Percentiles rank a stretch among this genome's conserved stretches.
Conservation (phyloP, 179 eudicot genomes). For the Patellifolia procumbens region DNA sequence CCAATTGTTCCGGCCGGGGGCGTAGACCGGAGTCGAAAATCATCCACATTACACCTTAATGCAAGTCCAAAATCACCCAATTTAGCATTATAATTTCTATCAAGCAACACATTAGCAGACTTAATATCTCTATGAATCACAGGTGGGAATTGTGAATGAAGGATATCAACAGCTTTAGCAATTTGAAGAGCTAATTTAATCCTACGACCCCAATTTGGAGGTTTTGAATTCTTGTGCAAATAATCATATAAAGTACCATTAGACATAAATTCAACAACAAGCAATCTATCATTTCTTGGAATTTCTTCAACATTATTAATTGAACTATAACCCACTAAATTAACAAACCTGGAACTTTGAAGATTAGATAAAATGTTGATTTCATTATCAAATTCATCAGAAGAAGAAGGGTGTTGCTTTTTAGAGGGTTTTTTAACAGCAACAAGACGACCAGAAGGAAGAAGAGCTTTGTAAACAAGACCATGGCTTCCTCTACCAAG, state of each 20-base stretch:
- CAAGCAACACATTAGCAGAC: slow-evolving; percentile 84
- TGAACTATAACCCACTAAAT: slow-evolving; percentile 58
- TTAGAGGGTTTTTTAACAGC: slow-evolving; percentile 80
- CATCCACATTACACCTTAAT: slow-evolving; percentile 54
- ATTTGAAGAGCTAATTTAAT: slow-evolving; percentile 62
- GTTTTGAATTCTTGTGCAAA: slow-evolving; percentile 53
- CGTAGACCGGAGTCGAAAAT: slow-evolving; percentile 66
- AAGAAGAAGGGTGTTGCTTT: slow-evolving; percentile 21
- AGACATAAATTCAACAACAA: slow-evolving; percentile 88
- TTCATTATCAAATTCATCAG: slow-evolving; percentile 74
- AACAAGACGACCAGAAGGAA: slow-evolving; percentile 62
- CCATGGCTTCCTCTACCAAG: slow-evolving; percentile 95
- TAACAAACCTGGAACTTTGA: slow-evolving; percentile 71
- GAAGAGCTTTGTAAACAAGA: slow-evolving; percentile 77
- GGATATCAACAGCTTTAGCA: slow-evolving; percentile 60
- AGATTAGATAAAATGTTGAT: slow-evolving; percentile 61
- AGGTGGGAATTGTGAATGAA: slow-evolving; percentile 68
- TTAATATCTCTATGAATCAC: slow-evolving; percentile 90
- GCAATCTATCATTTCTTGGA: slow-evolving; percentile 41
- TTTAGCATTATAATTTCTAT: slow-evolving; percentile 60
- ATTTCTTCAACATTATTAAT: slow-evolving; percentile 17
- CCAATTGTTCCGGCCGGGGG: slow-evolving; percentile 98
- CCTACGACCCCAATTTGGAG: slow-evolving; percentile 76
- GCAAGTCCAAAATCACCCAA: slow-evolving; percentile 93
- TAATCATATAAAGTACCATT: slow-evolving; percentile 81